Evolutionary conservation across 2,329 filamentous ascomycete genomes (phyloP).

Genomic region (Tolypocladium cylindrosporum): DNA sequence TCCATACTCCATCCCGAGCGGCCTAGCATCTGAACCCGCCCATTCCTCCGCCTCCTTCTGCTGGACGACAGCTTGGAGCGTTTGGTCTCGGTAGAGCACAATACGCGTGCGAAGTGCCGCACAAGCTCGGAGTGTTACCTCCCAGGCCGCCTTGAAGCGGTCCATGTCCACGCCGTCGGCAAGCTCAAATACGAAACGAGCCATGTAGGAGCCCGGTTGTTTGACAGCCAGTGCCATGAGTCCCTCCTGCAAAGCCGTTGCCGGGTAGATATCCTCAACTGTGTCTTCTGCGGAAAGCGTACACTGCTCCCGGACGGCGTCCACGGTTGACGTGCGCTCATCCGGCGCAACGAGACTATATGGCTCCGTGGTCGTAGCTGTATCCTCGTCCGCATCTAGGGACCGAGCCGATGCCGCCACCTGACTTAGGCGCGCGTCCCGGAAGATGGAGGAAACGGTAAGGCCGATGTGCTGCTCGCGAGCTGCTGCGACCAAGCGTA

Average conservation of each 20-base stretch:
- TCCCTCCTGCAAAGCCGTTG: constrained; percentile 28
- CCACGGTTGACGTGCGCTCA: too few relatives aligned
- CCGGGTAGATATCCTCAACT: constrained; percentile 24
- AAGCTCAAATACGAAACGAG: constrained; percentile 15
- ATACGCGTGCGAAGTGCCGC: constrained; percentile 6
- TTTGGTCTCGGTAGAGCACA: background rate
- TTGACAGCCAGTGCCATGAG: constrained; percentile 25
- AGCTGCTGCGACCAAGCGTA: constrained; percentile 5
- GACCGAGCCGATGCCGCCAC: background rate
- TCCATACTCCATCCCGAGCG: too few relatives aligned
- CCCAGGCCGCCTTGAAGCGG: constrained; percentile 18
- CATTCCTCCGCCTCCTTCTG: background rate
- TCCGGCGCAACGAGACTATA: too few relatives aligned
- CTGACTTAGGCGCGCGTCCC: background rate
- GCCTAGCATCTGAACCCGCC: too few relatives aligned
- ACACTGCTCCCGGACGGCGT: too few relatives aligned
- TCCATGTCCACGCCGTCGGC: constrained; percentile 7
- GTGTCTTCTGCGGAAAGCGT: background rate
- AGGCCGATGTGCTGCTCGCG: background rate
- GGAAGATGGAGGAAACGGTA: background rate
- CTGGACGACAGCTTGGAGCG: too few relatives aligned
- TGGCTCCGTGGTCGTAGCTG: background rate
- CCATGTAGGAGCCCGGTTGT: constrained; percentile 24
- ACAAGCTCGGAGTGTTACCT: constrained; percentile 1
- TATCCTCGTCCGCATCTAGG: background rate